Evolutionary conservation across 2,329 filamentous ascomycete genomes (phyloP), one percentile per base, ranked within the genome.

Genomic region (Exophiala lecanii-corni): DNA sequence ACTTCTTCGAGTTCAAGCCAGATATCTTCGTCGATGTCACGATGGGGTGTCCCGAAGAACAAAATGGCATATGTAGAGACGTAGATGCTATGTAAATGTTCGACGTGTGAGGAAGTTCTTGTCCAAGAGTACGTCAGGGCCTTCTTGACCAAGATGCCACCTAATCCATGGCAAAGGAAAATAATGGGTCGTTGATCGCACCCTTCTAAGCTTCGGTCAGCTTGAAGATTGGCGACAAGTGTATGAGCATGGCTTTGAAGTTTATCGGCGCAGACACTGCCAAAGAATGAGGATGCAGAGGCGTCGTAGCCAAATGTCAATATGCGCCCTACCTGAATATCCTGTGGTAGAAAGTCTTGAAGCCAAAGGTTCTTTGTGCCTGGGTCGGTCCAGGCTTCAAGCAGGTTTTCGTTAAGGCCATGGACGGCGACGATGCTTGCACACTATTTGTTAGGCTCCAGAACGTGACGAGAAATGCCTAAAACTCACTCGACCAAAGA

Each of bases 151-250:
- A 66, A 42, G n/a, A 66, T 44, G 2, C 64, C 63, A 7, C 64
- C 64, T 32, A 67, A 41, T 13, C 62, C 59, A 55, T 67, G 63
- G 43, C 63, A 66, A 34, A 67, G 37, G 42, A 67, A 66, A 28
- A 66, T 61, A 26, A 67, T 59, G 6, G 63, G 63, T 23, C 61
- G 55, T 36, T 52, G 44, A 15, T 33, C 39, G n/a, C 51, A 54
- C 36, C 54, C 46, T 10, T 50, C 54, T 5, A 61, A 42, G 13
- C 50, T 38, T 26, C 64, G 56, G 40, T 63, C 55, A 10, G 57
- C 58, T 47, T 55, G 53, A 12, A 67, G 52, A 39, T 61, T 51
- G 26, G 57, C 56, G 18, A 65, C 55, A 9, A 67, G 50, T 20
- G 52, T 62, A 21, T 53, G 43, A 6, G 62, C 63, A 45, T 55